These are phyloP conservation scores for Arxiozyma heterogenica DNA, from an alignment of 1,139 yeast species.

Conservation along the genomic window DNA sequence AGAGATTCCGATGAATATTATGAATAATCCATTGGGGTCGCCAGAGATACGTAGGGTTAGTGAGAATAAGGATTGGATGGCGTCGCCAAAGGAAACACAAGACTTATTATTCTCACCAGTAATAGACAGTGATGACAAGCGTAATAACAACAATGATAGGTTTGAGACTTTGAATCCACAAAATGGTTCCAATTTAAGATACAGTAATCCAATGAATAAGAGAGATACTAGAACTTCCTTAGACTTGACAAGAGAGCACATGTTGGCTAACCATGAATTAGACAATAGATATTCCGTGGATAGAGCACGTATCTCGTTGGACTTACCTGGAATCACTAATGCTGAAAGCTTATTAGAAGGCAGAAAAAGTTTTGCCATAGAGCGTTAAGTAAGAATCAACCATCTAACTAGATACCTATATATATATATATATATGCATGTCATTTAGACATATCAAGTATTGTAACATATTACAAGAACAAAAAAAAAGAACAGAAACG, in stretches of 20 bases:
- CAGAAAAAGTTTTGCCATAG: conserved; percentile 14
- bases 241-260: conserved; percentile 31
- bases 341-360: conserved; percentile 29
- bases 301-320: conserved; percentile 33
- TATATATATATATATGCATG: neutral
- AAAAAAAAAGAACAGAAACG: neutral
- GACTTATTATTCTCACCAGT: conserved; percentile 20
- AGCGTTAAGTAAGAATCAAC: neutral
- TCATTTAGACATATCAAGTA: neutral
- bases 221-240: conserved; percentile 26
- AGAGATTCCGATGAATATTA: conserved; percentile 28
- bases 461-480: neutral
- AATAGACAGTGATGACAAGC: conserved; percentile 2
- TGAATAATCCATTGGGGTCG: conserved; percentile 22
- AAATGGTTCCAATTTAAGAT: neutral
- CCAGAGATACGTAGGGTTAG: conserved; percentile 11
- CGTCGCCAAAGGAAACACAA: conserved; percentile 21
- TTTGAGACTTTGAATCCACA: neutral
- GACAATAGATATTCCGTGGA: conserved; percentile 33
- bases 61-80: conserved; percentile 10
- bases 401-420: neutral
- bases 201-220: neutral
- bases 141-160: too few relatives aligned
- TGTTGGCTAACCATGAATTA: conserved; percentile 31
- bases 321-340: conserved; percentile 34